Evolutionary conservation across 495 filamentous ascomycete species (phyloP), one percentile per base, ranked within the genome.

Genomic region (Hypoxylon fragiforme): DNA sequence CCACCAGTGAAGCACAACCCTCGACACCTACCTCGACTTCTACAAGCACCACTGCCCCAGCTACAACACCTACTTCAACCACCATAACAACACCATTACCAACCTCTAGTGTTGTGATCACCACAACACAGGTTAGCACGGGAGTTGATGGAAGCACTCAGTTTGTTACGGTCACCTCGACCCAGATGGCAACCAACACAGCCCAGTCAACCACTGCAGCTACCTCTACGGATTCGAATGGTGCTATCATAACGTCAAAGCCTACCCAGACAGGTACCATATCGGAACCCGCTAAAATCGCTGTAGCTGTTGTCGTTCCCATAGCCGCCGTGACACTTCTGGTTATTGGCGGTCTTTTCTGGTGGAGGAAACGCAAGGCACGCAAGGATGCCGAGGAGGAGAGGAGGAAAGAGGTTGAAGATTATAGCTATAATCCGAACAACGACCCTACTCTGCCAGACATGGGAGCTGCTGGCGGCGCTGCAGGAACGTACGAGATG

Each of bases 341-440:
- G 32, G 82, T 95, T 8, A 63, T 90, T 21, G 83, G 77, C 3
- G 85, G 85, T 1, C 74, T 97, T 32, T 91, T 86, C 67, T 80
- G 95, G 54, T 98, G 90, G 90, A 83, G 88, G 57, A 90, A 82
- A 72, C 84, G 89, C 44, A 95, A 92, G 70, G 83, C 86, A 58
- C 83, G 85, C 31, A 95, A 88, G 73, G 85, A 85, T 35, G 85
- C 83, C n/a, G 89, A 89, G 61, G 94, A 96, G 57, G 83, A 90
- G 42, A 80, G 94, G 44, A 81, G 91, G 46, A 96, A 96, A 70
- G 95, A 97, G 66, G 89, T 96, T 2, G 92, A 97, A 67, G 94
- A 97, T 60, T 97, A 97, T 67, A 86, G 85, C 15, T 97, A 91
- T 76, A 97, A 97, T 66, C 94, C 92, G 6, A 97, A 97, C 70